These are phyloP conservation scores for Fraxinus greggii DNA, from an alignment of 305 asterid genomes.

Conservation along the genomic window DNA sequence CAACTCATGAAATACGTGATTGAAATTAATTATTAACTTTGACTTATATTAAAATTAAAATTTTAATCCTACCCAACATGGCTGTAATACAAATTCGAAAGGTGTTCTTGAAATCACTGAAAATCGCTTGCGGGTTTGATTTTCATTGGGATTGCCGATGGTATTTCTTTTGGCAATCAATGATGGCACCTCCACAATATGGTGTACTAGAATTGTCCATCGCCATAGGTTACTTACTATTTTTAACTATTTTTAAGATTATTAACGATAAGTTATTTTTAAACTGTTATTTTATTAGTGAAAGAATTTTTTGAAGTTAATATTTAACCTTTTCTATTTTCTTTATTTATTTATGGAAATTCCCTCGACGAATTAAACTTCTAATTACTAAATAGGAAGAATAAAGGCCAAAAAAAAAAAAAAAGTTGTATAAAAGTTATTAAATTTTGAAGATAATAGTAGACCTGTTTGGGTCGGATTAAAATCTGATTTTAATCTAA, in stretches of 20 bases:
- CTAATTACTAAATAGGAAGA: neutral
- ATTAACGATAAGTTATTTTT: neutral
- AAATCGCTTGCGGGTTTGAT: neutral
- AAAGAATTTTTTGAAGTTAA: neutral
- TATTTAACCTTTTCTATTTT: neutral
- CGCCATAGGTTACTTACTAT: neutral
- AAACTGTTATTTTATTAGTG: neutral
- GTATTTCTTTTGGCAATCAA: too few species aligned
- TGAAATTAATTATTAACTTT: too few species aligned
- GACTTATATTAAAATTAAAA: too few species aligned
- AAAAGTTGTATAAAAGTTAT: too few species aligned
- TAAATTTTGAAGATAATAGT: too few species aligned
- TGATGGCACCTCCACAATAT: neutral
- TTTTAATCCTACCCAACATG: too few species aligned
- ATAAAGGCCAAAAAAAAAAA: too few species aligned
- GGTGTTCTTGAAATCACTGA: neutral
- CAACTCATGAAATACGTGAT: too few species aligned
- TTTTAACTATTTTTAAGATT: neutral
- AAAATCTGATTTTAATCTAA: too few species aligned
- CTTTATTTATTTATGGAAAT: neutral
- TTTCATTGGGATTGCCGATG: neutral
- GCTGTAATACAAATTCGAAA: neutral
- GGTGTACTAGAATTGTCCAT: neutral
- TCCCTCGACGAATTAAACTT: neutral
- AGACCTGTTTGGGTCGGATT: too few species aligned